Evolutionary conservation across 371 early-diverging fungal genomes (phyloP).

Genomic region (Mortierella sp.): DNA sequence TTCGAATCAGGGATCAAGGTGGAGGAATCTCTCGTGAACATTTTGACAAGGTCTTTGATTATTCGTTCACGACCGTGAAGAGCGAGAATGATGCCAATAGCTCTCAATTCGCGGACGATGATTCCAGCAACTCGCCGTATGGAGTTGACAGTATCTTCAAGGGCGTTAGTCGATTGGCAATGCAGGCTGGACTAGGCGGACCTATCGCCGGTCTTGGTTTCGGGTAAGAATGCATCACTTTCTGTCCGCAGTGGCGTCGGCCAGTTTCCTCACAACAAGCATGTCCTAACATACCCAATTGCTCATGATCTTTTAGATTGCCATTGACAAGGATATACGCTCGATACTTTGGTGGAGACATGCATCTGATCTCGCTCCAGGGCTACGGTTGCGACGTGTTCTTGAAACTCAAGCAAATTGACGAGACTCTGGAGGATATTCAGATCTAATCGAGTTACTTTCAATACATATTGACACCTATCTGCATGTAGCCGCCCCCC

Average conservation of each 20-base stretch:
- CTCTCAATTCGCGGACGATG: slow-evolving; percentile 51
- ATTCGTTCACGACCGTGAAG: slow-evolving; percentile 91
- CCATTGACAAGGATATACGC: slow-evolving; percentile 94
- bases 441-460: no score
- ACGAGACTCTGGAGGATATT: slow-evolving; percentile 62
- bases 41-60: slow-evolving; percentile 87
- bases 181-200: slow-evolving; percentile 89
- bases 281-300: no score
- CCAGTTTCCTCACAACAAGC: slow-evolving; percentile 48
- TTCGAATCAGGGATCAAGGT: slow-evolving; percentile 93
- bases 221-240: slow-evolving; percentile 39
- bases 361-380: slow-evolving; percentile 85
- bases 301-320: slow-evolving; percentile 62
- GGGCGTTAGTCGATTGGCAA: slow-evolving; percentile 71
- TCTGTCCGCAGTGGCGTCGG: no score
- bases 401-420: slow-evolving; percentile 84
- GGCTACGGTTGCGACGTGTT: slow-evolving; percentile 96
- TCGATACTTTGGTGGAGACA: slow-evolving; percentile 93
- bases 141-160: slow-evolving; percentile 63
- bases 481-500: no score
- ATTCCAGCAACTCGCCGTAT: slow-evolving; percentile 53
- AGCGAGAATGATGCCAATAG: slow-evolving; percentile 59
- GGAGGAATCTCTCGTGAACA: slow-evolving; percentile 90
- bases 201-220: slow-evolving; percentile 81
- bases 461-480: no score